Percentiles rank a stretch among this genome's conserved stretches.
These are phyloP conservation scores for Ottelia alismoides DNA, from an alignment of 106 monocot genomes.

Conservation along the genomic window DNA sequence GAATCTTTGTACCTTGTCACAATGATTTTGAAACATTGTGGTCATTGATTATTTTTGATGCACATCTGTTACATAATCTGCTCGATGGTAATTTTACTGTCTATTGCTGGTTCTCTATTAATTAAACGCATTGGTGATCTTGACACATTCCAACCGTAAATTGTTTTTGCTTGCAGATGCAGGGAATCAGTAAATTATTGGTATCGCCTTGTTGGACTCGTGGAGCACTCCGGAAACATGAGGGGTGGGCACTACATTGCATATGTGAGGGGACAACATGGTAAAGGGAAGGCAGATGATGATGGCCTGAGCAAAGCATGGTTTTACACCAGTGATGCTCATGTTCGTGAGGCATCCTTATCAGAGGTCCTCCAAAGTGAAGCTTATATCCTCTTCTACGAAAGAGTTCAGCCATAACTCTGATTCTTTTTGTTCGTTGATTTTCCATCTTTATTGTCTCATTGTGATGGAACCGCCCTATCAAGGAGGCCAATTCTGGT, in stretches of 20 bases:
- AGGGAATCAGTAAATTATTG: constrained; percentile 11
- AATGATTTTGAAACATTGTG: too few species aligned
- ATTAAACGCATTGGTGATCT: too few species aligned
- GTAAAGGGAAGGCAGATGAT: constrained; percentile 3
- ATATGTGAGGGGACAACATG: constrained; percentile 42
- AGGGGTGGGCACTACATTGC: constrained; percentile 64
- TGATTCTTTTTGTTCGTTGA: too few species aligned
- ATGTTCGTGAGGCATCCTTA: constrained; percentile 40
- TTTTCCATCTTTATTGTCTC: too few species aligned
- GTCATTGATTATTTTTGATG: too few species aligned
- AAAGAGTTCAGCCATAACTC: constrained; percentile 15
- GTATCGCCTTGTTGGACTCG: constrained; percentile 54
- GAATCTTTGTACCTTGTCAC: too few species aligned
- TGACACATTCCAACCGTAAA: too few species aligned
- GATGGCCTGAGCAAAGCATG: constrained; percentile 13
- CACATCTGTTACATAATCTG: too few species aligned
- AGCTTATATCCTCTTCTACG: constrained; percentile 81
- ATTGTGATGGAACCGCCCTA: too few species aligned
- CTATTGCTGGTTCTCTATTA: too few species aligned
- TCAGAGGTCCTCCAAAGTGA: constrained; percentile 61
- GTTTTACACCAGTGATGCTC: constrained; percentile 64
- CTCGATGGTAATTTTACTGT: too few species aligned
- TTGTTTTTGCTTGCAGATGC: constrained; percentile 46
- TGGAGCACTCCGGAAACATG: constrained; percentile 72
- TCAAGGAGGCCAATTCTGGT: too few species aligned